Base-by-base conservation (phyloP, 1,284 basidiomycete genomes). In the Sporisorium sorghi region DNA sequence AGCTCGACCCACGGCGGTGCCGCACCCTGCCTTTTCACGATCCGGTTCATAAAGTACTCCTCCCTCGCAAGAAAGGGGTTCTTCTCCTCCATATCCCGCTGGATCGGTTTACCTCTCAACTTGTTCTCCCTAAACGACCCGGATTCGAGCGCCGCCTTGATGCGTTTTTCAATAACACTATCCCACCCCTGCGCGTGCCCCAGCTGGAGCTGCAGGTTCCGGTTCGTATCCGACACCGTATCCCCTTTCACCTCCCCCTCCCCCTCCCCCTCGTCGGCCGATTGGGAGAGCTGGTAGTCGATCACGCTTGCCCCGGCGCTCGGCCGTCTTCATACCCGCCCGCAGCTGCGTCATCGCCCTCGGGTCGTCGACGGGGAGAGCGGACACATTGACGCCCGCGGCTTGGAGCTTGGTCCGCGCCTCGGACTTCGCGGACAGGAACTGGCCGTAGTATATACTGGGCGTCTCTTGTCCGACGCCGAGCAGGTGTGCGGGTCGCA, bases 1-100 rank as follows among this genome's bases (percentile, higher is more conserved):
- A 94, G 80, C 84, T 95, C 93, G 4, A 96, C 91, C 93, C 93
- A 96, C 3, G 93, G 91, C n/a, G 93, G 94, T 0, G 90, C 89
- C 2, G 91, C 92, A 15, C 92, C 92, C 78, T 94, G 92, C 39
- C 90, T 87, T 78, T 93, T 91, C 19, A 96, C 89, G 62, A 95
- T 93, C 14, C 93, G 89, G 80, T 95, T 95, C 91, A 95, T 91
- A 53, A 94, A 56, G 11, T 67, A 68, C 53, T 78, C 83, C 37
- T 82, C 83, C 23, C 83, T 46, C 5, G 60, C 63, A 4, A 85
- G 60, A 52, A 78, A 93, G 0, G 93, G 93, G 80, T 95, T 95
- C 28, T 86, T 86, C 80, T 93, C 91, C 55, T 92, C 90, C 2
- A 85, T 86, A 46, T 89, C 87, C 3, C 86, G 85, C 0, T 82